Percentiles rank a stretch among this genome's conserved stretches.
Conservation (phyloP, 2,329 filamentous ascomycete species). For the Didymellaceae sp. region DNA sequence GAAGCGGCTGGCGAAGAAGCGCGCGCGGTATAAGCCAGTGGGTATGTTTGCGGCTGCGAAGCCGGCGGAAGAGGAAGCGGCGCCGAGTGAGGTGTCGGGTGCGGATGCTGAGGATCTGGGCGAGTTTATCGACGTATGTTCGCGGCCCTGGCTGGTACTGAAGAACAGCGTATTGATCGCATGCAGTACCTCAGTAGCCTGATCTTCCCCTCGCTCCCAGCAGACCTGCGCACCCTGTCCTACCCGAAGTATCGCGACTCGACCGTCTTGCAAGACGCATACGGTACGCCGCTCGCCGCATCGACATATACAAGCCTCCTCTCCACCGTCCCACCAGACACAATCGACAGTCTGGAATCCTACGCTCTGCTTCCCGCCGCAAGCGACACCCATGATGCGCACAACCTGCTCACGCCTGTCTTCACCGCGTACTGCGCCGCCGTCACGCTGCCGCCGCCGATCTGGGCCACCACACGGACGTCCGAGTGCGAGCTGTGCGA, state of each 20-base stretch:
- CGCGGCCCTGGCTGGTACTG: background rate
- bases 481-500: conserved; percentile 75
- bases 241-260: conserved; percentile 63
- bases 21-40: conserved; percentile 39
- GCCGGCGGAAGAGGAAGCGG: background rate
- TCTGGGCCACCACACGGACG: conserved; percentile 64
- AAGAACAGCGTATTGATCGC: background rate
- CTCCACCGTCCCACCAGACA: conserved; percentile 62
- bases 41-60: conserved; percentile 14
- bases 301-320: conserved; percentile 58
- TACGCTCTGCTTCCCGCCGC: conserved; percentile 67
- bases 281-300: conserved; percentile 63
- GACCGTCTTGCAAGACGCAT: conserved; percentile 59
- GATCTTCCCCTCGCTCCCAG: conserved; percentile 71
- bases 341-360: conserved; percentile 70
- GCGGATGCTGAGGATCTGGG: conserved; percentile 70
- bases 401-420: conserved; percentile 67
- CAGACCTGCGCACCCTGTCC: conserved; percentile 65
- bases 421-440: conserved; percentile 67
- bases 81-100: conserved; percentile 9
- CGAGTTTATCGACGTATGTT: conserved; percentile 73
- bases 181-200: conserved; percentile 72
- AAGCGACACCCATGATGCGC: conserved; percentile 46
- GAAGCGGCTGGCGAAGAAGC: conserved; percentile 41
- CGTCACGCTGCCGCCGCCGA: conserved; percentile 67